Conservation (phyloP, 2,329 filamentous ascomycete genomes). For the Dryadomyces quercivorus region DNA sequence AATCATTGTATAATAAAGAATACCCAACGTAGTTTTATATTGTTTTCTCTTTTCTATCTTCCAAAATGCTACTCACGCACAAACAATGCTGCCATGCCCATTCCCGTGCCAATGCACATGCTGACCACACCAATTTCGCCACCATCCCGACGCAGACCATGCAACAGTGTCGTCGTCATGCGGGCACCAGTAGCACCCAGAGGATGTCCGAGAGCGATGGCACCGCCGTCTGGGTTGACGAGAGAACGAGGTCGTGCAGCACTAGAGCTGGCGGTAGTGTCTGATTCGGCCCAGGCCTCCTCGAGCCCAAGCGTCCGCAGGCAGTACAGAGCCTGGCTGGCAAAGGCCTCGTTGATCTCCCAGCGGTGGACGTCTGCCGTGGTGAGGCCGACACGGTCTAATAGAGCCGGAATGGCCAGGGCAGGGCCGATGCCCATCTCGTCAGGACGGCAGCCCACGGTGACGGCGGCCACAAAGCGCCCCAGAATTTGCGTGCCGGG, state of each 20-base stretch:
- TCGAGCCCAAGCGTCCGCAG: constrained; percentile 58
- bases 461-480: constrained; percentile 66
- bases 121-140: constrained; percentile 74
- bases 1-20: not conserved
- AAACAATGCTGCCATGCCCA: constrained; percentile 44
- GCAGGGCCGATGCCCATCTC: constrained; percentile 93
- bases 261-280: not conserved
- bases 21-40: not conserved
- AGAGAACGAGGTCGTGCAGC: constrained; percentile 28
- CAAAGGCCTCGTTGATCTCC: constrained; percentile 86
- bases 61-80: constrained; percentile 16
- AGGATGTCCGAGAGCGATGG: constrained; percentile 88
- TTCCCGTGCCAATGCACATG: constrained; percentile 82
- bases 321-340: constrained; percentile 57
- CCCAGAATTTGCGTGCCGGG: constrained; percentile 54
- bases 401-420: constrained; percentile 69
- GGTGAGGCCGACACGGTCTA: constrained; percentile 54
- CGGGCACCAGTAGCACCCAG: constrained; percentile 79
- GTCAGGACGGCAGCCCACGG: constrained; percentile 70
- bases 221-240: constrained; percentile 87
- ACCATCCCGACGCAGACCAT: constrained; percentile 55
- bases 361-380: constrained; percentile 66
- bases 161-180: constrained; percentile 60
- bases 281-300: constrained; percentile 38
- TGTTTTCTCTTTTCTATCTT: not conserved